Conservation (phyloP, 164 flowering plant species). For the Nymphaea colorata region DNA sequence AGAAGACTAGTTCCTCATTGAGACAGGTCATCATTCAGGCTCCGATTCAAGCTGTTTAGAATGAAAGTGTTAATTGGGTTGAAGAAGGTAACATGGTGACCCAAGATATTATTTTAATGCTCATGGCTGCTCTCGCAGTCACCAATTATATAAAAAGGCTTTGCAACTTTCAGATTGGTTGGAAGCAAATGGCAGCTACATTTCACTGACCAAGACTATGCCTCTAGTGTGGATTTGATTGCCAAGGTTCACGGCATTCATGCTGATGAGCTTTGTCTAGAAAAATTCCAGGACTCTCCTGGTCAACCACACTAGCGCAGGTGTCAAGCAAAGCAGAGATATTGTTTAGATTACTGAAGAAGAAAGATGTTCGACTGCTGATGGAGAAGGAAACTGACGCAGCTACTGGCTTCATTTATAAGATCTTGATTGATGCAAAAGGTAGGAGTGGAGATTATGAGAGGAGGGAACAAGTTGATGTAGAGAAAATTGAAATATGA, state of each 20-base stretch:
- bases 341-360: constrained; percentile 54
- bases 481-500: constrained; percentile 80
- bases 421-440: constrained; percentile 52
- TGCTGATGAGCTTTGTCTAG: constrained; percentile 52
- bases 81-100: constrained; percentile 47
- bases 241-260: constrained; percentile 40
- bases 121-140: constrained; percentile 43
- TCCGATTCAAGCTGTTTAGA: constrained; percentile 18
- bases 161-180: constrained; percentile 84
- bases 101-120: constrained; percentile 23
- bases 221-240: too few relatives aligned
- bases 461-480: constrained; percentile 73
- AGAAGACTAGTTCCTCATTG: constrained; percentile 15
- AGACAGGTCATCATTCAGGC: constrained; percentile 27
- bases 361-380: constrained; percentile 38
- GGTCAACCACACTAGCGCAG: constrained; percentile 35
- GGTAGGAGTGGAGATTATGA: constrained; percentile 51
- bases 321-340: constrained; percentile 55
- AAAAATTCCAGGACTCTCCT: constrained; percentile 45
- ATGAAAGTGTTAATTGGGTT: constrained; percentile 48
- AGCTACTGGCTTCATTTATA: constrained; percentile 52
- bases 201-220: constrained; percentile 48
- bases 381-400: constrained; percentile 80
- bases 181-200: constrained; percentile 34
- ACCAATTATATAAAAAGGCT: constrained; percentile 45